A percentile compares a stretch with the other conserved stretches of the same genome.
phyloP scores from a whole-genome alignment of 257 asterid genomes.

The Verbascum thapsus region DNA sequence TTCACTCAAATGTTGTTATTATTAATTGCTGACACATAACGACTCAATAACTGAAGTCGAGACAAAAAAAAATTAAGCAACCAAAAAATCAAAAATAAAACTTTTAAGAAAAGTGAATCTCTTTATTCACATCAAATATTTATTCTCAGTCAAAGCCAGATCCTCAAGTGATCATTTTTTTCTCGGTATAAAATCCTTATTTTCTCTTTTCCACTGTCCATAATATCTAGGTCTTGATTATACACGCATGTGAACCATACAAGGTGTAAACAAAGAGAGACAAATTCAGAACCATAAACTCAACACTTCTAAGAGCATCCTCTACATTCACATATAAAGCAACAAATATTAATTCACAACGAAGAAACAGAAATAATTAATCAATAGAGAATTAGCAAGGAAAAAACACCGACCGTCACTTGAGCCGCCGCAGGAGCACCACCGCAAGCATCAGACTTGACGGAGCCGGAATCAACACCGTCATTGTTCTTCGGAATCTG shows the following conservation, averaged over 20 bases:
- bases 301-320: conserved; percentile 8
- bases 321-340: conserved; percentile 11
- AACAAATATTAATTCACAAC: neutral
- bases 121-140: conserved; percentile 3
- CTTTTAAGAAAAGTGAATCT: neutral
- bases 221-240: conserved; percentile 16
- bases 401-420: conserved; percentile 42
- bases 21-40: neutral
- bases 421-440: conserved; percentile 39
- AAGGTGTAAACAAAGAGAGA: neutral
- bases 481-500: conserved; percentile 46
- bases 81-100: neutral
- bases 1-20: neutral
- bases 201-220: neutral
- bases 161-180: neutral
- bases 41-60: conserved; percentile 3
- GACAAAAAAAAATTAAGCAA: neutral
- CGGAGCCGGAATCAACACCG: conserved; percentile 32
- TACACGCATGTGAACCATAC: conserved; percentile 1
- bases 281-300: neutral
- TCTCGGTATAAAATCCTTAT: neutral
- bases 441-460: conserved; percentile 29
- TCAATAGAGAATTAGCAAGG: neutral
- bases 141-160: conserved; percentile 12
- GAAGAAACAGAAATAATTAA: neutral